phyloP scores from a whole-genome alignment of 495 filamentous ascomycete species.

The Xylaria venustula region DNA sequence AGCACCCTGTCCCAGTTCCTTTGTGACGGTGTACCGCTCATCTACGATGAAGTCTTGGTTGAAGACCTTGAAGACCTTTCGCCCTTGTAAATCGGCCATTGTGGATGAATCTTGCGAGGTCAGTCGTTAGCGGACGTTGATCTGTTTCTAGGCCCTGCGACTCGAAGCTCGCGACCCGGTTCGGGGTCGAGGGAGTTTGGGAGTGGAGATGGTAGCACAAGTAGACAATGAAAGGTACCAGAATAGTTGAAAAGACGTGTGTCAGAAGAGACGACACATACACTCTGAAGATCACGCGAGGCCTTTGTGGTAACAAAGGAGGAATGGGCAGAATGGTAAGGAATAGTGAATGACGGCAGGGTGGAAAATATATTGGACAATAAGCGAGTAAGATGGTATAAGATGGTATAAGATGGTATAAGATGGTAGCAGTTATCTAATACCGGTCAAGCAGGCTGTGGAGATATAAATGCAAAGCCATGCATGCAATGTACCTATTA shows the following conservation, averaged over 20 bases:
- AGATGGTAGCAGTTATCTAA: neutral
- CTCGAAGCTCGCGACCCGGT: constrained; percentile 1
- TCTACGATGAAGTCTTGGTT: constrained; percentile 99
- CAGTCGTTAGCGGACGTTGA: neutral
- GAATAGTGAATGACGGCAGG: neutral
- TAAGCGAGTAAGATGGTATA: constrained; percentile 1
- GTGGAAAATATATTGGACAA: constrained; percentile 1
- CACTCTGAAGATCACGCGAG: neutral
- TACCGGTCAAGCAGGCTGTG: constrained; percentile 8
- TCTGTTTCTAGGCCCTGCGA: neutral
- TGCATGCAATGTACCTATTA: no score
- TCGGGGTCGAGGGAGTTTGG: neutral
- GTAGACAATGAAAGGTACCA: neutral
- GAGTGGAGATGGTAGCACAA: neutral
- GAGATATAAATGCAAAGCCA: constrained; percentile 1
- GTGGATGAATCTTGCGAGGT: constrained; percentile 2
- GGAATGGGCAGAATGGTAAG: neutral
- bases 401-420: no score
- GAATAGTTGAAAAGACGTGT: neutral
- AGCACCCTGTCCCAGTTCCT: constrained; percentile 96
- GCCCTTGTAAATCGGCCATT: constrained; percentile 79
- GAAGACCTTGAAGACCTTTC: constrained; percentile 99
- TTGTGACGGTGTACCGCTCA: constrained; percentile 96
- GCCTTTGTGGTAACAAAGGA: neutral
- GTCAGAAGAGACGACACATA: neutral